These are phyloP conservation scores for Hypomyces rosellus DNA, from an alignment of 2,329 filamentous ascomycete species.

Conservation along the genomic window DNA sequence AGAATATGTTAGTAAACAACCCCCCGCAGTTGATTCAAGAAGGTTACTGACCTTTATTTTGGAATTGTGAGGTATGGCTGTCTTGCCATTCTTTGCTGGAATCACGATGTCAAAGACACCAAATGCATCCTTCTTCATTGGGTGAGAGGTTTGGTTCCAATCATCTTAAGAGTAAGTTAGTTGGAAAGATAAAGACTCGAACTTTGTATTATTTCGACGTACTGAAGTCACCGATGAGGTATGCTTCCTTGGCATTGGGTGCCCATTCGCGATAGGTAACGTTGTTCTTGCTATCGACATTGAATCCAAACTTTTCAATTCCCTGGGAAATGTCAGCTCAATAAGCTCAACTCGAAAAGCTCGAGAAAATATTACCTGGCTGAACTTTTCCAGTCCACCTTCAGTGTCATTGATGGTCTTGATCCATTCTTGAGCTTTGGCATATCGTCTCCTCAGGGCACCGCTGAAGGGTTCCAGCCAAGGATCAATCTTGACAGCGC, in stretches of 20 bases:
- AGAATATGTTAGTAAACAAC: not conserved
- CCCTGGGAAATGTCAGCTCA: constrained; percentile 49
- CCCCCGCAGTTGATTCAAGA: not conserved
- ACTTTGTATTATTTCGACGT: constrained; percentile 26
- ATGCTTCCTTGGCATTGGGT: constrained; percentile 77
- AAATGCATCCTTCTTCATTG: constrained; percentile 79
- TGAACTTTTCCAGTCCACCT: constrained; percentile 88
- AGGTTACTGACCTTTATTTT: constrained; percentile 73
- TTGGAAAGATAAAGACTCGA: not conserved
- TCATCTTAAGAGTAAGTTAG: constrained; percentile 52
- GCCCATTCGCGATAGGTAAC: constrained; percentile 96
- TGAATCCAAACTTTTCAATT: constrained; percentile 79
- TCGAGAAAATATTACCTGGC: constrained; percentile 47
- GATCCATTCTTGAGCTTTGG: constrained; percentile 80
- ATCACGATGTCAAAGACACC: constrained; percentile 82
- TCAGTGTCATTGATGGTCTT: constrained; percentile 74
- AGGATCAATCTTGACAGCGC: constrained; percentile 80
- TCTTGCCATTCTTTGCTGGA: constrained; percentile 64
- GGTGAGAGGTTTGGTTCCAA: constrained; percentile 77
- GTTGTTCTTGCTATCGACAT: constrained; percentile 72
- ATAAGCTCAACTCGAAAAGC: constrained; percentile 13
- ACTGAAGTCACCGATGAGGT: constrained; percentile 93
- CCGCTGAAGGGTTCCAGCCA: constrained; percentile 83
- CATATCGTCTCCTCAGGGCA: constrained; percentile 67
- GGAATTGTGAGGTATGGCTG: constrained; percentile 84